Base-by-base conservation (phyloP, 164 flowering plant species). In the Annona squamosa region DNA sequence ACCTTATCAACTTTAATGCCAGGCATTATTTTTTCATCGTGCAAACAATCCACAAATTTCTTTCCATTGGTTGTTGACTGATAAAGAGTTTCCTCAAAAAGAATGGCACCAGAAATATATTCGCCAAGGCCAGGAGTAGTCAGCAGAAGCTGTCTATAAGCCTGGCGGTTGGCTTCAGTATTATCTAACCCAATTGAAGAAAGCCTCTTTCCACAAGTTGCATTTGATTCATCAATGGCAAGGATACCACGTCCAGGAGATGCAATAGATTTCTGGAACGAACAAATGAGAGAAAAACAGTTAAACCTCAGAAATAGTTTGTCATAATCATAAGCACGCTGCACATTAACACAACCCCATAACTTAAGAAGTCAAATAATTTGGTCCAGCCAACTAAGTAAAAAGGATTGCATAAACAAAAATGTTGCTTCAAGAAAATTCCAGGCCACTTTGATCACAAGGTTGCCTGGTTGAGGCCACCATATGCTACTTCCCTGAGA, bases 1-100 rank as follows among this genome's bases (percentile, higher is more conserved):
- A 88, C 97, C 94, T 92, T 90, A 73, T 92, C 97, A 80, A 92
- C 97, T 87, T 92, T 92, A 77, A 92, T 92, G 45, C 97, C 97
- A 48, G 97, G 94, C 67, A 89, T 83, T 67, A 92, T 90, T 37
- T 90, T 89, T 78, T 80, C 79, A 41, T 88, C 92, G 44, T 73
- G 84, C 81, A 89, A 77, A 81, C 88, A 85, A 71, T 92, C 97
- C 69, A 89, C 93, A 76, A 92, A 85, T 78, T 85, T 89, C 86
- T 87, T 89, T 13, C 97, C 97, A 73, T 89, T 88, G 12, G 87
- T 84, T 61, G 97, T 92, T 26, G 97, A 92, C 78, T 92, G 97
- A 85, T 86, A 92, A 18, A 92, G 93, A 5, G 97, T 92, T 75
- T 92, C 97, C 84, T 92, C 97, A 61, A 92, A 92, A 71, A 92